Evolutionary conservation across 2,329 filamentous ascomycete species (phyloP), one percentile per base, ranked within the genome.

Genomic region (Fusarium xylarioides): DNA sequence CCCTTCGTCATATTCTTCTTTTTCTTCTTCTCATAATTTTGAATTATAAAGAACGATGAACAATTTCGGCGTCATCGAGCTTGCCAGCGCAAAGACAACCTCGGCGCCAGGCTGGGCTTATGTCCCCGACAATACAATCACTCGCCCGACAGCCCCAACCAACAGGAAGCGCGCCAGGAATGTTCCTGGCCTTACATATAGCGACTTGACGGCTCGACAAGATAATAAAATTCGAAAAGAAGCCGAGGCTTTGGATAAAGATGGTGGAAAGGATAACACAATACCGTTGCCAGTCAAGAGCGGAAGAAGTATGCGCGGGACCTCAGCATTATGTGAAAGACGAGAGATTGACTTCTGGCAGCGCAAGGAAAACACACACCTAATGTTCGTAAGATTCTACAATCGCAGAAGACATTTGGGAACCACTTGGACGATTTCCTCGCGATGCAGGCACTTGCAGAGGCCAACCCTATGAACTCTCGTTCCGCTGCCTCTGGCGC

Each of bases 101-200:
- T 86, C 88, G 49, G 93, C 94, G 2, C 95, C 95, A 2, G 95
- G 95, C 78, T 98, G 95, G 92, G 94, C 94, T 18, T 97, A 97
- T 80, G 93, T 98, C 3, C 91, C 95, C 35, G 94, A 97, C 79
- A 91, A 89, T 80, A 88, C 81, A 46, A 86, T 88, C 63, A 87
- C 89, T 62, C 86, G 88, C 18, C 86, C 89, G 15, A 87, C 88
- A 58, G 86, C 86, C 67, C 86, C 84, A 66, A 82, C 84, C 73
- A 89, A 87, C 85, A 88, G 92, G 70, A 97, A 97, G 83, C 92
- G 94, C 77, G 91, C 90, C 35, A 88, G 92, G 71, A 89, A 86
- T 77, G 82, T 87, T 67, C 85, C 85, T 9, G 85, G 80, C 11
- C 80, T 83, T 34, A 88, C 84, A 72, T 82, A 86, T 15, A 88